Evolutionary conservation across 2,329 filamentous ascomycete species (phyloP).

Genomic region (Hypoxylon sp.): DNA sequence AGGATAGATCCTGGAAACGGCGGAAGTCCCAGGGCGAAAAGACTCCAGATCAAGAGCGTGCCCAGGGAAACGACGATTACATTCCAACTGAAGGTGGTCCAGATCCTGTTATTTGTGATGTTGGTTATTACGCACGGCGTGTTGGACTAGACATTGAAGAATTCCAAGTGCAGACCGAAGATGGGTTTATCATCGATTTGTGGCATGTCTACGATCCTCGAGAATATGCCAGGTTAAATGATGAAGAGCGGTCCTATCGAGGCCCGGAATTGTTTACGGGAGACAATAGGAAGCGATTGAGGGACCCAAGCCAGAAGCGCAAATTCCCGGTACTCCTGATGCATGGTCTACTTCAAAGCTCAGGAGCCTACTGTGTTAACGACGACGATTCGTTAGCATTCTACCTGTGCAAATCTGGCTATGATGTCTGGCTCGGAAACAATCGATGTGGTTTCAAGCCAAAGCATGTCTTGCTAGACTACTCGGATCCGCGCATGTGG

Average conservation of each 20-base stretch:
- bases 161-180: constrained; percentile 90
- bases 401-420: constrained; percentile 91
- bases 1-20: constrained; percentile 74
- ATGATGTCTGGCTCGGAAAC: constrained; percentile 96
- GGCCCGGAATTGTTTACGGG: constrained; percentile 75
- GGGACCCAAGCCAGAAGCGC: constrained; percentile 60
- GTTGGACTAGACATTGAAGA: constrained; percentile 89
- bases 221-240: constrained; percentile 72
- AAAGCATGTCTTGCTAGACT: constrained; percentile 78
- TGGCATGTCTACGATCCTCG: constrained; percentile 92
- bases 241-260: constrained; percentile 66
- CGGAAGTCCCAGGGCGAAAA: constrained; percentile 57
- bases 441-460: constrained; percentile 91
- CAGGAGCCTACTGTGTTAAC: constrained; percentile 90
- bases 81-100: constrained; percentile 83
- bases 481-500: constrained; percentile 92
- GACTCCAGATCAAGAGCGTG: constrained; percentile 61
- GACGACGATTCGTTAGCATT: constrained; percentile 93
- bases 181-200: constrained; percentile 90
- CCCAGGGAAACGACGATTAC: constrained; percentile 68
- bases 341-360: constrained; percentile 88
- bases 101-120: constrained; percentile 83
- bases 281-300: constrained; percentile 56
- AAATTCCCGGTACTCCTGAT: constrained; percentile 90
- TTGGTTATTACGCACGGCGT: constrained; percentile 87